A percentile compares a stretch with the other conserved stretches of the same genome.
These are phyloP conservation scores for Curvularia hawaiiensis DNA, from an alignment of 2,329 filamentous ascomycete species.

Conservation along the genomic window DNA sequence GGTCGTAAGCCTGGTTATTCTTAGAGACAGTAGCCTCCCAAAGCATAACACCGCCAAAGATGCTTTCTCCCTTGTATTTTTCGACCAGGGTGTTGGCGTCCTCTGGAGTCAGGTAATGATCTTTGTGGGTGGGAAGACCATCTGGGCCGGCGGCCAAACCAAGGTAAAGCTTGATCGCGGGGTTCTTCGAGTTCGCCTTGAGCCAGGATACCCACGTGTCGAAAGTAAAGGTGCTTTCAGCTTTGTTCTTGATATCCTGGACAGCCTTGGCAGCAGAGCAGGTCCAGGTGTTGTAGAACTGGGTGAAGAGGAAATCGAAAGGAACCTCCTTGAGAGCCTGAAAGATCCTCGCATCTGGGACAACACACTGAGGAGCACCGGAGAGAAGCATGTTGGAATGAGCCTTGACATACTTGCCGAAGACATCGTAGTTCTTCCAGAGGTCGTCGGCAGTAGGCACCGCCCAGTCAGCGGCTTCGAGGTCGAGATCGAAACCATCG, in stretches of 20 bases:
- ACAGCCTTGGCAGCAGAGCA: slow-evolving; percentile 57
- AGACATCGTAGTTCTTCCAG: slow-evolving; percentile 52
- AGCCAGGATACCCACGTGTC: slow-evolving; percentile 51
- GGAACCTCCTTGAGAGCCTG: slow-evolving; percentile 50
- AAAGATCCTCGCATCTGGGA: slow-evolving; percentile 55
- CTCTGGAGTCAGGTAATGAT: slow-evolving; percentile 54
- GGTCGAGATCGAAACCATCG: slow-evolving; percentile 61
- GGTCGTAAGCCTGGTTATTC: slow-evolving; percentile 52
- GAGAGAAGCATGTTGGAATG: slow-evolving; percentile 55
- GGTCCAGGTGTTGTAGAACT: slow-evolving; percentile 60
- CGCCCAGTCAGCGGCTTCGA: slow-evolving; percentile 36
- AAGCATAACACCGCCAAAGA: slow-evolving; percentile 65
- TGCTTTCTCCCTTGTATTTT: slow-evolving; percentile 34
- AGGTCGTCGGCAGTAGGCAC: slow-evolving; percentile 27
- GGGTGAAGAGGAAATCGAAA: slow-evolving; percentile 61
- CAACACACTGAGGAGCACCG: slow-evolving; percentile 58
- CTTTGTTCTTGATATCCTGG: slow-evolving; percentile 24
- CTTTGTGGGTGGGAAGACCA: slow-evolving; percentile 28
- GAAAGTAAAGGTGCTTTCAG: slow-evolving; percentile 53
- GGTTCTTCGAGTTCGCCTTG: slow-evolving; percentile 45
- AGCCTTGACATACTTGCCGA: slow-evolving; percentile 55
- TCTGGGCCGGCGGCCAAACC: slow-evolving; percentile 51
- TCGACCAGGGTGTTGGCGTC: slow-evolving; percentile 55
- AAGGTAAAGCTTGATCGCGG: slow-evolving; percentile 58
- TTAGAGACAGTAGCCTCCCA: slow-evolving; percentile 61